Evolutionary conservation across 106 monocot genomes (phyloP), one percentile per base, ranked within the genome.

Genomic region (Phalaenopsis equestris): DNA sequence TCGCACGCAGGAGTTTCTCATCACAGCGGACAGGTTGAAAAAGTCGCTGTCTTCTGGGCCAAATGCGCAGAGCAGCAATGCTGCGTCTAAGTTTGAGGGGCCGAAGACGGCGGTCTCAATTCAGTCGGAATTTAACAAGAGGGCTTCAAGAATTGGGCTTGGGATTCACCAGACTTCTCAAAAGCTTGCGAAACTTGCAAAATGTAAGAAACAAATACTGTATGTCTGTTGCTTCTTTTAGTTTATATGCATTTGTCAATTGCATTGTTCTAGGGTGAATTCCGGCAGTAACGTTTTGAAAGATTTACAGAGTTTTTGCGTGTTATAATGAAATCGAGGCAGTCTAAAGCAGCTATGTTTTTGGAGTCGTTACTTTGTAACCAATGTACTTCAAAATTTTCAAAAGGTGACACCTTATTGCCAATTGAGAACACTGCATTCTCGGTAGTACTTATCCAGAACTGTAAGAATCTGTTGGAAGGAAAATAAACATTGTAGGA

Each of bases 111-210:
- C 81, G 4, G 86, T 84, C n/a, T 91, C 86, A 30, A 84, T 84
- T 23, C 90, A 89, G 70, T 93, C 95, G 23, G 93, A 95, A 75
- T 95, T 95, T 86, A 95, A 87, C 79, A 90, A 84, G 85, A 84
- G 84, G 61, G 89, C 93, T 41, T 93, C 95, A 37, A 88, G 84
- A 64, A 96, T 96, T 74, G 95, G 93, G 80, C 84, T 96, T 55
- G 91, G 93, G 83, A 96, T 96, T 82, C 93, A 93, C 46, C 93
- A 96, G 78, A 96, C 93, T 39, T 91, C 95, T 2, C 89, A 96
- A 84, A 96, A 93, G 84, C 89, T 93, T 6, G 81, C 93, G 17
- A 91, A 88, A 57, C 93, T 96, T 2, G 87, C 95, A 6, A 93
- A 89, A 80, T 72, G 95, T 93, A 84, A 89, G 88, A 83, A 12